Base-by-base conservation (phyloP, 1,284 basidiomycete genomes). In the Ceratobasidium sp. region DNA sequence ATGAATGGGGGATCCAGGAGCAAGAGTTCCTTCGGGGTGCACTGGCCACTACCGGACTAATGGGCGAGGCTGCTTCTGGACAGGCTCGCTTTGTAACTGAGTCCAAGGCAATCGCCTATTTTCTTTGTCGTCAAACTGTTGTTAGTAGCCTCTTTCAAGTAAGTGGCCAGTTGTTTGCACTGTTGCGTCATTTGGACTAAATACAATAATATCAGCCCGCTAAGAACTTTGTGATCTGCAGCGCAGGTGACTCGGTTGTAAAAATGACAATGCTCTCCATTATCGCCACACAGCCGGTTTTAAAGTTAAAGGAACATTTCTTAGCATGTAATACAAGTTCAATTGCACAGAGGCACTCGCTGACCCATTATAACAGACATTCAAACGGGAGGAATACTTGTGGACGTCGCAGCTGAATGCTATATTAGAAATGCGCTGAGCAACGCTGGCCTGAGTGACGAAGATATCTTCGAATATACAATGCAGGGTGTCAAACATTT, bases 71-170 rank as follows among this genome's bases (percentile, higher is more conserved):
- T n/a, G 1, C 1, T 47, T 8, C 1, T 18, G 5, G 2, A 44
- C 0, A n/a, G 58, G 3, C 52, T 76, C 23, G n/a, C 0, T 76
- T 76, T 43, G 66, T 76, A 1, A 66, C 59, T 6, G 74, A 76
- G 49, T 72, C 63, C 0, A 74, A 76, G 26, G 75, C 75, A 4
- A 67, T 67, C 0, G 73, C 75, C 9, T 74, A 76, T 41, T 76
- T 70, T 23, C 64, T 52, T 23, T 55, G 26, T 43, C 50, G 6
- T 8, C 58, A 21, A 23, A 18, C 67, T 13, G 46, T 32, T 13
- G 26, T 61, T 14, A 47, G 50, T n/a, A 32, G 43, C 47, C 63
- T 62, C 41, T 64, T 76, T 28, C 23, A 59, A 16, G 58, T 74
- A 49, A 23, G 63, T 38, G 35, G 35, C 11, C 35, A 11, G n/a